Conservation (phyloP, 805 yeast genomes). For the Candida suzukii region DNA sequence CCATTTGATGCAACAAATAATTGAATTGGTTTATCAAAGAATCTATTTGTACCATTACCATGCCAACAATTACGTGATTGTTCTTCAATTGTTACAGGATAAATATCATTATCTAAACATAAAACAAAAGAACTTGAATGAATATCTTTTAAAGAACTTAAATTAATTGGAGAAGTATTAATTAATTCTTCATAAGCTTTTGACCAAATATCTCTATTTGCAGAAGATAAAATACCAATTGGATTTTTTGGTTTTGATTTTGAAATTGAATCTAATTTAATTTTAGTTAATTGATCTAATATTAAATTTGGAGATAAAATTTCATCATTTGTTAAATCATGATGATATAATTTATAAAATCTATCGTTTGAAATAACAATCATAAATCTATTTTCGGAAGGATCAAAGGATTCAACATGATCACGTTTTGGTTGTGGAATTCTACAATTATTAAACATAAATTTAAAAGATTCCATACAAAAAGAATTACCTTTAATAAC, state of each 20-base stretch:
- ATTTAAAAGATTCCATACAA: constrained; percentile 89
- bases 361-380: constrained; percentile 69
- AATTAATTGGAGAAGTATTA: constrained; percentile 50
- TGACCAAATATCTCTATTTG: constrained; percentile 81
- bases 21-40: constrained; percentile 87
- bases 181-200: constrained; percentile 49
- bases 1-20: constrained; percentile 78
- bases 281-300: constrained; percentile 50
- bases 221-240: constrained; percentile 73
- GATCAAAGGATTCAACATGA: constrained; percentile 40
- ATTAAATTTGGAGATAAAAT: constrained; percentile 41
- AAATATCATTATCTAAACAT: constrained; percentile 60
- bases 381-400: constrained; percentile 54
- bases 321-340: constrained; percentile 31
- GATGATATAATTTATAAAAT: constrained; percentile 71
- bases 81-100: constrained; percentile 74
- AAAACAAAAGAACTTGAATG: constrained; percentile 75
- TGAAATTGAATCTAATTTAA: constrained; percentile 32
- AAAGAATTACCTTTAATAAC: constrained; percentile 67
- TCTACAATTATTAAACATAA: constrained; percentile 87
- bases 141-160: constrained; percentile 55
- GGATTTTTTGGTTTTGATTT: constrained; percentile 39
- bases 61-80: constrained; percentile 87
- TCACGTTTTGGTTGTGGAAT: constrained; percentile 67
- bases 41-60: constrained; percentile 90